phyloP scores from a whole-genome alignment of 2,329 filamentous ascomycete species.

The Drechslerella dactyloides region DNA sequence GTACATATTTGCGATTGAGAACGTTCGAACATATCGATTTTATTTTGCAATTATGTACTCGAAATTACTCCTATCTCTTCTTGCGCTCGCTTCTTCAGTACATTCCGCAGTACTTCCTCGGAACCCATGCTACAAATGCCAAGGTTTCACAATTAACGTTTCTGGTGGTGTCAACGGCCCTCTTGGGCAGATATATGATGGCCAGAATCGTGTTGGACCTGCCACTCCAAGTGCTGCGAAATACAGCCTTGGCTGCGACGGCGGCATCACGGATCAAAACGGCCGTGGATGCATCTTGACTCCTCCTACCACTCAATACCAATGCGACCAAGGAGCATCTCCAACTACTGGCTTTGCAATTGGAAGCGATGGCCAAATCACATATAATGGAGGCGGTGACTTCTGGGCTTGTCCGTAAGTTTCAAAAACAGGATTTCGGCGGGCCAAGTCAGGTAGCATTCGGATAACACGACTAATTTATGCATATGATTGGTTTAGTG shows the following conservation, averaged over 20 bases:
- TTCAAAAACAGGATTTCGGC: conserved; percentile 53
- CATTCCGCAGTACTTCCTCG: conserved; percentile 32
- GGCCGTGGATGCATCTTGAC: conserved; percentile 70
- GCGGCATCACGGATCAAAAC: conserved; percentile 64
- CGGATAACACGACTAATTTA: background rate
- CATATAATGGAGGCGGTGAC: conserved; percentile 62
- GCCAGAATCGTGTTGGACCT: conserved; percentile 66
- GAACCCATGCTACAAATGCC: conserved; percentile 38
- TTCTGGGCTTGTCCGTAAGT: conserved; percentile 70
- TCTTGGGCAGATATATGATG: conserved; percentile 68
- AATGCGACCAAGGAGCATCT: conserved; percentile 66
- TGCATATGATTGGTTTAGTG: conserved; percentile 4
- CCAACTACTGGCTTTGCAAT: conserved; percentile 66
- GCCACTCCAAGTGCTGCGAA: conserved; percentile 61
- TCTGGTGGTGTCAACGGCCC: conserved; percentile 63
- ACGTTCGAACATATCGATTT: too few relatives aligned
- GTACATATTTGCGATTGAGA: too few relatives aligned
- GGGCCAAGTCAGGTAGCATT: background rate
- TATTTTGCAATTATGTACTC: conserved; percentile 31
- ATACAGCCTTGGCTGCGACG: conserved; percentile 65
- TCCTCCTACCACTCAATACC: conserved; percentile 66
- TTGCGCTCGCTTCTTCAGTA: conserved; percentile 24
- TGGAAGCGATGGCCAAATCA: conserved; percentile 63
- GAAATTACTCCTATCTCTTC: conserved; percentile 15
- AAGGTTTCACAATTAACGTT: conserved; percentile 63